phyloP scores from a whole-genome alignment of 805 yeast species.

The Blastobotrys mokoenaii region DNA sequence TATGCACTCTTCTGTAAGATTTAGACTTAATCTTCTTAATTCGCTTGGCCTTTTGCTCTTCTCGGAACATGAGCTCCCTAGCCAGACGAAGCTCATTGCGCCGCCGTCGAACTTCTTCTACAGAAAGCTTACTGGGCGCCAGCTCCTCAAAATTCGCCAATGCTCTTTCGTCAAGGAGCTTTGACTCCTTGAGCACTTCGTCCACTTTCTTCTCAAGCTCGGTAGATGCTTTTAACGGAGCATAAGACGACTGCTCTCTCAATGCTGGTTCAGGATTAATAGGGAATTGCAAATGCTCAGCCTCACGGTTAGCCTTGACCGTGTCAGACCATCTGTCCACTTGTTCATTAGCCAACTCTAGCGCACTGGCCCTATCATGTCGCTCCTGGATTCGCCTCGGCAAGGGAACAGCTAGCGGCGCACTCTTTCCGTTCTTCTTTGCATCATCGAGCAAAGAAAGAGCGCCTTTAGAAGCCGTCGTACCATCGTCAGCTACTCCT shows the following conservation, averaged over 20 bases:
- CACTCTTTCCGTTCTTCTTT: conserved; percentile 13
- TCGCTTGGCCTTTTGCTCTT: conserved; percentile 83
- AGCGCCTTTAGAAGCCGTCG: too few relatives aligned
- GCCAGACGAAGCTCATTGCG: conserved; percentile 77
- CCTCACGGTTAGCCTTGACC: conserved; percentile 67
- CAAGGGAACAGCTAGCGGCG: conserved; percentile 67
- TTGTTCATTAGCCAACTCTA: conserved; percentile 79
- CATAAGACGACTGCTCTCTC: conserved; percentile 48
- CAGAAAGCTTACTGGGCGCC: conserved; percentile 69
- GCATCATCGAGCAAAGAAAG: conserved; percentile 33
- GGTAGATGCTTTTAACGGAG: conserved; percentile 37
- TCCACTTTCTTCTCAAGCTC: conserved; percentile 64
- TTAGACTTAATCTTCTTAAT: conserved; percentile 93
- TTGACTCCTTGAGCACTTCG: conserved; percentile 52
- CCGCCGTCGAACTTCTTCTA: conserved; percentile 69
- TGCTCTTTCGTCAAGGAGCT: conserved; percentile 60
- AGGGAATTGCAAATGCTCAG: conserved; percentile 80
- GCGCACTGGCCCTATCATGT: conserved; percentile 82
- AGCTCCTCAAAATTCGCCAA: conserved; percentile 83
- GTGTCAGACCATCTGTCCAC: conserved; percentile 83
- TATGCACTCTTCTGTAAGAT: conserved; percentile 74
- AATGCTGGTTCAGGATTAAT: conserved; percentile 38
- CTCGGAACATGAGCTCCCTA: conserved; percentile 96
- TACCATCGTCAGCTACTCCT: too few relatives aligned
- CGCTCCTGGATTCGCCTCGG: conserved; percentile 81